Conservation (phyloP, 306 rosid genomes). For the Castanopsis chinensis region DNA sequence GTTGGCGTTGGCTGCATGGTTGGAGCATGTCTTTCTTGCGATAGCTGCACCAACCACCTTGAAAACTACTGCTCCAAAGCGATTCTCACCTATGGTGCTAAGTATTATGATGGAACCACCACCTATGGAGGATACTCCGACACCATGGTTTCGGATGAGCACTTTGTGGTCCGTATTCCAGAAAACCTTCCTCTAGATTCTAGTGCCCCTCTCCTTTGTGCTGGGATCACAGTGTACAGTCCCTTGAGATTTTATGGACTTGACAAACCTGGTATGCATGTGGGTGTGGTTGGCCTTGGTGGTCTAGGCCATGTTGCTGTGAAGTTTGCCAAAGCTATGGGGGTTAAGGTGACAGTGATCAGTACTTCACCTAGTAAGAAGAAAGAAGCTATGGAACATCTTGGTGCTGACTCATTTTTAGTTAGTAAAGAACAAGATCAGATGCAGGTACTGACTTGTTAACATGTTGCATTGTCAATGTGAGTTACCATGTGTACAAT, state of each 20-base stretch:
- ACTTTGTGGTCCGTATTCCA: slow-evolving; percentile 29
- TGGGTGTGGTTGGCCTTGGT: slow-evolving; percentile 52
- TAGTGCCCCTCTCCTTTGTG: slow-evolving; percentile 44
- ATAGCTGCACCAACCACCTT: slow-evolving; percentile 5
- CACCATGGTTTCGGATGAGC: slow-evolving; percentile 32
- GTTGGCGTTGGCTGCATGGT: slow-evolving; percentile 31
- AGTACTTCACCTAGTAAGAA: slow-evolving; percentile 33
- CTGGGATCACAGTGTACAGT: slow-evolving; percentile 44
- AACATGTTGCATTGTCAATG: background rate
- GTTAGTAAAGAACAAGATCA: slow-evolving; percentile 31
- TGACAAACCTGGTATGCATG: slow-evolving; percentile 24
- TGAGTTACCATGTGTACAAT: background rate
- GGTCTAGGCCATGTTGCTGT: slow-evolving; percentile 49
- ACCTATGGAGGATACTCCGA: slow-evolving; percentile 38
- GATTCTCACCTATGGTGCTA: slow-evolving; percentile 8
- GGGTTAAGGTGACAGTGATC: slow-evolving; percentile 36
- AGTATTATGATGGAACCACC: slow-evolving; percentile 20
- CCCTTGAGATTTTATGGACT: slow-evolving; percentile 34
- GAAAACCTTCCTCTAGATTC: slow-evolving; percentile 30
- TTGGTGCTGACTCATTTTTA: slow-evolving; percentile 34
- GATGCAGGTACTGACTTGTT: slow-evolving; percentile 22
- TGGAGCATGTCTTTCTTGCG: slow-evolving; percentile 21
- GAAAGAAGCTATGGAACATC: slow-evolving; percentile 29
- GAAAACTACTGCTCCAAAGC: slow-evolving; percentile 21
- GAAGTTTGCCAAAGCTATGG: slow-evolving; percentile 40